Percentiles rank a stretch among this genome's conserved stretches.
Conservation (phyloP, 805 yeast genomes). For the Starmerella roubikii region DNA sequence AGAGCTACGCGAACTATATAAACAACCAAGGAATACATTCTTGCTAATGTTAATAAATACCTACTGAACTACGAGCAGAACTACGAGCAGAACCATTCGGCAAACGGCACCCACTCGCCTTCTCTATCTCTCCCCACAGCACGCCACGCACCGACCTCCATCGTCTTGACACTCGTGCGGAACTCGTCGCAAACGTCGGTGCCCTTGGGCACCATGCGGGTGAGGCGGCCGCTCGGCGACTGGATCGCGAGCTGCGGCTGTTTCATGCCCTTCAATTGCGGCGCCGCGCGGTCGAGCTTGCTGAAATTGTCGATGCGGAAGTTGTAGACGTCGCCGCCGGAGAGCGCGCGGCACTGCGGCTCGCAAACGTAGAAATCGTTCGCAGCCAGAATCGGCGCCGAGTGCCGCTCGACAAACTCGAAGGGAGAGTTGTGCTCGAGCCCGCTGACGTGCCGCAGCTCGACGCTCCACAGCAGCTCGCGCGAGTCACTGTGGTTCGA, state of each 20-base stretch:
- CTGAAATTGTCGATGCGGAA: constrained; percentile 38
- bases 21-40: neutral
- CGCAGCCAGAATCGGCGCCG: constrained; percentile 52
- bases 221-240: constrained; percentile 72
- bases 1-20: neutral
- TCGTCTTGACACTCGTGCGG: constrained; percentile 46
- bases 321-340: constrained; percentile 43
- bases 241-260: constrained; percentile 49
- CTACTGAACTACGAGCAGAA: no score
- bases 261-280: neutral
- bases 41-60: neutral
- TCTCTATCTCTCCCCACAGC: constrained; percentile 68
- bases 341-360: constrained; percentile 63
- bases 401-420: constrained; percentile 58
- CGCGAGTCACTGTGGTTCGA: constrained; percentile 26
- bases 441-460: constrained; percentile 58
- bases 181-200: constrained; percentile 30
- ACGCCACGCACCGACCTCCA: constrained; percentile 71
- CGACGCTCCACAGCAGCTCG: constrained; percentile 60
- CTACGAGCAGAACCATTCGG: constrained; percentile 51
- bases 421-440: constrained; percentile 36
- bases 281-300: constrained; percentile 31
- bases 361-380: constrained; percentile 71
- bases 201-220: constrained; percentile 37
- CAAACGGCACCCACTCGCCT: constrained; percentile 73